phyloP scores from a whole-genome alignment of 2,329 filamentous ascomycete species.

The Penicillium griseofulvum region DNA sequence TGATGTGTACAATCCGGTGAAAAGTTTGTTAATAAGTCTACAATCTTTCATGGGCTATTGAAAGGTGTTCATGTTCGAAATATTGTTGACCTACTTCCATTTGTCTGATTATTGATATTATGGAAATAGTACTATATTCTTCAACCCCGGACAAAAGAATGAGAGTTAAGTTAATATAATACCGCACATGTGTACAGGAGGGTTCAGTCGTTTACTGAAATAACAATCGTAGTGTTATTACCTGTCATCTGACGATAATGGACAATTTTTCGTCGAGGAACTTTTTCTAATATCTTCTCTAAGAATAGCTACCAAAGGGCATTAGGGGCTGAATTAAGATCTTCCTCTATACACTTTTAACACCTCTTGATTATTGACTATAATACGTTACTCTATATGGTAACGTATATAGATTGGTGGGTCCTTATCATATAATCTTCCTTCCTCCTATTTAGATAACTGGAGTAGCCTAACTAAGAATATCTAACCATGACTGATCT shows the following conservation, averaged over 20 bases:
- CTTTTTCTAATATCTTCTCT: constrained; percentile 7
- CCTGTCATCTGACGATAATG: constrained; percentile 1
- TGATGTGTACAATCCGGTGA: no score
- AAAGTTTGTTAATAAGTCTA: no score
- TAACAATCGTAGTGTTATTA: constrained; percentile 18
- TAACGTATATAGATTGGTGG: constrained; percentile 14
- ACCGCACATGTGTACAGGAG: no score
- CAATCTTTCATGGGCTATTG: no score
- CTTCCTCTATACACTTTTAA: constrained; percentile 14
- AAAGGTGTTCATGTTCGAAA: no score
- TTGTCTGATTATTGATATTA: no score
- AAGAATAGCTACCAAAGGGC: constrained; percentile 11
- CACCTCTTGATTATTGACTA: constrained; percentile 14
- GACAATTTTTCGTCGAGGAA: constrained; percentile 6
- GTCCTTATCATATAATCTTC: constrained; percentile 10
- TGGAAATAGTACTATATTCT: no score
- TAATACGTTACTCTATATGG: constrained; percentile 28
- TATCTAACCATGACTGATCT: no score
- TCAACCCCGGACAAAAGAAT: no score
- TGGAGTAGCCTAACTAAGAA: no score
- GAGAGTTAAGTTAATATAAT: no score
- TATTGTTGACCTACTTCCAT: no score
- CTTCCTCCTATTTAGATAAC: constrained; percentile 13
- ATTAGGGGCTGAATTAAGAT: constrained; percentile 15
- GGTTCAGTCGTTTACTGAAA: constrained; percentile 24